Evolutionary conservation across 441 rosid species (phyloP), one percentile per base, ranked within the genome.

Genomic region (Metrosideros polymorpha): DNA sequence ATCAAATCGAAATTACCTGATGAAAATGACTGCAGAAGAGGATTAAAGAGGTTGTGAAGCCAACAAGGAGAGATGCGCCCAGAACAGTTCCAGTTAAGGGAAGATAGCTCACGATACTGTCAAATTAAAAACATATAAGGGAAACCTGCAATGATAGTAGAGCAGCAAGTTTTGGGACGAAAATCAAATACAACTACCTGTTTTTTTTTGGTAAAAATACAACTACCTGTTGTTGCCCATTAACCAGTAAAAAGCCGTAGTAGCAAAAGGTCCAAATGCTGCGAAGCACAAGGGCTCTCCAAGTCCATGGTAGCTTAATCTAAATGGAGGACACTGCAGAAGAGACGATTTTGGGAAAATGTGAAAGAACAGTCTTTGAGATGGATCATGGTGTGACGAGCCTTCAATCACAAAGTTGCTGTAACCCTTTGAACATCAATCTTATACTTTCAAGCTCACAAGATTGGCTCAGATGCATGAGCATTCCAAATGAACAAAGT

Each of bases 211-310:
- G n/a, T n/a, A n/a, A n/a, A n/a, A n/a, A n/a, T n/a, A n/a, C n/a
- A n/a, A n/a, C n/a, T 90, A 95, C 99, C 98, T 92, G 87, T 91
- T 56, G 87, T 90, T 90, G 55, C 95, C 94, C 83, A 93, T 92
- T 85, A 95, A 88, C 53, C 94, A 86, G 92, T 97, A 97, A 86
- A 97, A 97, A 29, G 98, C 98, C 49, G 94, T 89, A 9, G 98
- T 97, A 59, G 99, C 97, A 90, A 97, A 96, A 45, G 98, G 99
- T 59, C 99, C 98, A 84, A 96, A 97, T 54, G 98, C 98, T 50
- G 97, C 95, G 87, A 96, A 97, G 89, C 98, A 95, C 90, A 97
- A 88, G 9, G 99, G 98, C 92, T 97, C 98, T 88, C 99, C 99
- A 82, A 97, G 84, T 90, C 99, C 98, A 82, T 91, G 95, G 93